phyloP scores from a whole-genome alignment of 805 yeast species.

The Martiniozyma abietophila region DNA sequence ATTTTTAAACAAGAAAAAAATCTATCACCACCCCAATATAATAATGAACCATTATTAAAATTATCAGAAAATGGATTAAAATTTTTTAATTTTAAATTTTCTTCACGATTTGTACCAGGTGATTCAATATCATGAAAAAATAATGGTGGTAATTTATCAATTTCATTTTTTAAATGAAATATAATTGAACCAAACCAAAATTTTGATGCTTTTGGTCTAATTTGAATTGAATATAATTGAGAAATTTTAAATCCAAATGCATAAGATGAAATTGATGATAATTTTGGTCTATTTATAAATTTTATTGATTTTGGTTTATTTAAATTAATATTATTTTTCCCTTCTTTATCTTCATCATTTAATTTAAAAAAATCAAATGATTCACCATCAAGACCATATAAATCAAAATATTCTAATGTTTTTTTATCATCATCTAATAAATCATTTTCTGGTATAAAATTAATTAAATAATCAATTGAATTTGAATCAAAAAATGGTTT shows the following conservation, averaged over 20 bases:
- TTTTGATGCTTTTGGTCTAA: conserved; percentile 73
- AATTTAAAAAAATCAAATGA: conserved; percentile 16
- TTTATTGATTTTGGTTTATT: conserved; percentile 21
- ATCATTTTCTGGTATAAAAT: conserved; percentile 59
- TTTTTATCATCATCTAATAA: conserved; percentile 21
- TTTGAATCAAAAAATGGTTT: conserved; percentile 39
- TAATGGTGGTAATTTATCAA: conserved; percentile 64
- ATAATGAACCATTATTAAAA: conserved; percentile 32
- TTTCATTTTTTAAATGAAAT: conserved; percentile 53
- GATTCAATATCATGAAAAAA: conserved; percentile 91
- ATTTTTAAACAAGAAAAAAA: conserved; percentile 48
- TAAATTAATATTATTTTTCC: conserved; percentile 12
- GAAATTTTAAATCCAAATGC: conserved; percentile 58
- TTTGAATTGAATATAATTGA: conserved; percentile 68
- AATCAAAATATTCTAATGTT: conserved; percentile 29
- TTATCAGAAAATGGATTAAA: conserved; percentile 67
- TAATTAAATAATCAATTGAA: conserved; percentile 48
- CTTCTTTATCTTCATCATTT: conserved; percentile 10
- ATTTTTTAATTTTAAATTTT: conserved; percentile 46
- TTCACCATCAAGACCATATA: conserved; percentile 31
- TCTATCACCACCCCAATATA: conserved; percentile 91
- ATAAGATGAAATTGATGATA: conserved; percentile 47
- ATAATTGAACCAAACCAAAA: conserved; percentile 90
- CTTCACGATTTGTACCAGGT: conserved; percentile 60
- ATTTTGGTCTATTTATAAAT: conserved; percentile 43